Conservation (phyloP, 2,329 filamentous ascomycete genomes). For the Exophiala sp. region DNA sequence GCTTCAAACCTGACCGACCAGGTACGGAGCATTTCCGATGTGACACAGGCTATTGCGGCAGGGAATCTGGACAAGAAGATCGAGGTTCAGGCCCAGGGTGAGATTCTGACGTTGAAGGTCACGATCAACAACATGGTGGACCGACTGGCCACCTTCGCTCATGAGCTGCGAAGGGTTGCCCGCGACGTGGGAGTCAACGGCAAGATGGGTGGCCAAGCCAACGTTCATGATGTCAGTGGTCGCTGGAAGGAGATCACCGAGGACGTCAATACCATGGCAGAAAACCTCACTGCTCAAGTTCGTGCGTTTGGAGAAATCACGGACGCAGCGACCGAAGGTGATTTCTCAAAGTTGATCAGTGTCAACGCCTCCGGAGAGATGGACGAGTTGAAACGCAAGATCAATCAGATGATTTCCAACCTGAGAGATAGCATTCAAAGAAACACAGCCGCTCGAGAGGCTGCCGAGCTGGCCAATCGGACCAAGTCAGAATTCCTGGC, state of each 20-base stretch:
- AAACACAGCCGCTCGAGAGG: constrained; percentile 91
- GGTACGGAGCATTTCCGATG: constrained; percentile 86
- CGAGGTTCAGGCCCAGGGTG: constrained; percentile 88
- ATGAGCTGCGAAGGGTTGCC: constrained; percentile 89
- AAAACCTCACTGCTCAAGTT: constrained; percentile 87
- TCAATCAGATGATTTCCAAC: constrained; percentile 98
- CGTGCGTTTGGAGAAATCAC: constrained; percentile 97
- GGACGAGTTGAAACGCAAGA: constrained; percentile 98
- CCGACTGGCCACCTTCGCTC: constrained; percentile 88
- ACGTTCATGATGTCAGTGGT: constrained; percentile 85
- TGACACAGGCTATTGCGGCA: constrained; percentile 90
- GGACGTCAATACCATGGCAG: constrained; percentile 88
- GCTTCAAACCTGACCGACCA: constrained; percentile 58
- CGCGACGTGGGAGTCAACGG: constrained; percentile 96
- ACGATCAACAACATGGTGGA: constrained; percentile 99
- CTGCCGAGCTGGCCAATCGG: constrained; percentile 92
- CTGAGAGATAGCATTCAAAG: constrained; percentile 91
- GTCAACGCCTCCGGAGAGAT: constrained; percentile 97
- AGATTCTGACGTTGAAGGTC: constrained; percentile 88
- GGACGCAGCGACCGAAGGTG: constrained; percentile 92
- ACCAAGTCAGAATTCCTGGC: constrained; percentile 98
- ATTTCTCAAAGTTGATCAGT: constrained; percentile 94
- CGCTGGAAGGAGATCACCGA: constrained; percentile 98
- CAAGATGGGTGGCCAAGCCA: constrained; percentile 96
- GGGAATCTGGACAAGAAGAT: constrained; percentile 96